Evolutionary conservation across 768 basidiomycete genomes (phyloP).

Genomic region (Lactifluus hygrophoroides): DNA sequence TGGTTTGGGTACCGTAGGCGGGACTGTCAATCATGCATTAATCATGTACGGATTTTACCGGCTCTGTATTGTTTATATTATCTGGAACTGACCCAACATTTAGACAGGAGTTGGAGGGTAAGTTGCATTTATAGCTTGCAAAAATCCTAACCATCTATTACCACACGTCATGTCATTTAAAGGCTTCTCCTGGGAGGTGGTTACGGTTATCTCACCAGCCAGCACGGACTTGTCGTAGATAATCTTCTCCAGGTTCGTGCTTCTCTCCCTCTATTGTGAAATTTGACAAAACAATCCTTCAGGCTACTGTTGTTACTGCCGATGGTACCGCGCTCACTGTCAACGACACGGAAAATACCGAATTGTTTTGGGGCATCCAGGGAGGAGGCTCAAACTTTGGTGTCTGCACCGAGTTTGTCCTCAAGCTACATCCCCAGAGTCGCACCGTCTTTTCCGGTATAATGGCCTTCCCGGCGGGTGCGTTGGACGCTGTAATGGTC

Average conservation of each 20-base stretch:
- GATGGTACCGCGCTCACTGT: constrained; percentile 34
- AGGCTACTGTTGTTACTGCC: constrained; percentile 40
- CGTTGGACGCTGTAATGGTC: constrained; percentile 24
- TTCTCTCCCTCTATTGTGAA: constrained; percentile 21
- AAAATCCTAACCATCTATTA: neutral
- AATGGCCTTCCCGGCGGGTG: constrained; percentile 29
- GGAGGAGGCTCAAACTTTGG: constrained; percentile 49
- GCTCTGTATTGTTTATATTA: too few relatives aligned
- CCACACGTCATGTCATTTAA: neutral
- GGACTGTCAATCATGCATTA: constrained; percentile 30
- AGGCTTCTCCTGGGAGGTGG: constrained; percentile 50
- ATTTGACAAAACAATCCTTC: neutral
- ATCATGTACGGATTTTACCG: constrained; percentile 32
- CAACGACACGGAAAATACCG: constrained; percentile 25
- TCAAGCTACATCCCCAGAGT: constrained; percentile 40
- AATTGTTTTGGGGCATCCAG: constrained; percentile 46
- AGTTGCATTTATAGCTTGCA: constrained; percentile 8
- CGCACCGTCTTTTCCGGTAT: constrained; percentile 38
- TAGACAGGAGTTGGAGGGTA: constrained; percentile 47
- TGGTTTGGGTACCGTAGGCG: constrained; percentile 41
- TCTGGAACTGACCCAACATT: neutral
- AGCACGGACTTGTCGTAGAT: constrained; percentile 38
- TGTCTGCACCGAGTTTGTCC: constrained; percentile 43
- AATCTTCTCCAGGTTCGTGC: constrained; percentile 31
- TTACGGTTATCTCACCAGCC: constrained; percentile 40